Evolutionary conservation across 2,329 filamentous ascomycete species (phyloP), one percentile per base, ranked within the genome.

Genomic region (Fusarium aywerte): DNA sequence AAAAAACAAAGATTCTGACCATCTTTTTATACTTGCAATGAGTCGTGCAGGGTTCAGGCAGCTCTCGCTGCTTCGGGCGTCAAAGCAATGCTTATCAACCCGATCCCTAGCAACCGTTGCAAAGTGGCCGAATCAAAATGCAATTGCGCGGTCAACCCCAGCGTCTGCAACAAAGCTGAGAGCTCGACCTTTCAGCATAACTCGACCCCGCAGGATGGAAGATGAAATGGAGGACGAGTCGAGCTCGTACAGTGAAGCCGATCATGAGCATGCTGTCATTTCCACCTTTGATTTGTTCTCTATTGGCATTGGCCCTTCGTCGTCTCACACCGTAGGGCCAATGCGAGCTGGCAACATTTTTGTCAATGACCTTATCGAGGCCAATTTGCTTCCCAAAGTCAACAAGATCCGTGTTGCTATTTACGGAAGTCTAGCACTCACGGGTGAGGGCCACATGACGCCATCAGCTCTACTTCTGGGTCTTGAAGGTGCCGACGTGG

Each of bases 281-380:
- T 84, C 82, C 4, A 81, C 82, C 0, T 84, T 84, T 63, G 82
- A 84, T 69, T 76, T 84, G 32, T 84, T 84, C 72, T 84, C 82
- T 31, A 83, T 84, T 51, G 82, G 82, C 66, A 84, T 84, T 65
- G 82, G 82, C 1, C 82, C 82, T 12, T 84, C 82, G 0, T 84
- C 82, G 3, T 84, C 82, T 12, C 82, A 84, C 71, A 84, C 82
- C 1, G 82, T 84, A 23, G 82, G 82, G 1, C 82, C 82, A 18
- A 84, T 84, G 82, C 80, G 82, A 18, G 82, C 82, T 8, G 82
- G 82, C 32, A 83, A 83, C 68, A 84, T 84, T 66, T 84, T 84
- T 62, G 78, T 84, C 21, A 76, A 80, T 16, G 82, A 84, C 56
- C 73, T 84, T 11, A 76, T 77, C 42, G 81, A 84, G 55, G 81